Evolutionary conservation across 768 basidiomycete species (phyloP).

Genomic region (Strobilomyces confusus): DNA sequence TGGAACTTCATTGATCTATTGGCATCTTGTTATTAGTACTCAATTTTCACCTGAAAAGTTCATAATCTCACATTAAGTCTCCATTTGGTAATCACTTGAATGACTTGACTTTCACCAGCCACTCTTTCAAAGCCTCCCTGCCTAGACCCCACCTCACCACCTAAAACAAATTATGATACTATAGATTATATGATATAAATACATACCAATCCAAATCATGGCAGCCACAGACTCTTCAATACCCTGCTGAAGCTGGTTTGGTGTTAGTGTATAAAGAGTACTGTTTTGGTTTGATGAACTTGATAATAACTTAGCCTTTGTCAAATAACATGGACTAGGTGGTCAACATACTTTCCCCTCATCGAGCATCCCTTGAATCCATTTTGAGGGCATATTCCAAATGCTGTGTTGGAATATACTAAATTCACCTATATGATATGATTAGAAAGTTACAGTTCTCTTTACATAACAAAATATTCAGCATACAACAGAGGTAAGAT

Average conservation of each 20-base stretch:
- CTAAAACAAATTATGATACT: neutral
- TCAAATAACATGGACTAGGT: too few relatives aligned
- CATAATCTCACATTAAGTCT: conserved; percentile 12
- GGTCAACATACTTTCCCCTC: too few relatives aligned
- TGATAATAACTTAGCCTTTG: neutral
- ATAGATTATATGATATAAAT: too few relatives aligned
- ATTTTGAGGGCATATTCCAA: too few relatives aligned
- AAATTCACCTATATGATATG: too few relatives aligned
- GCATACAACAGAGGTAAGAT: neutral
- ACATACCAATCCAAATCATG: conserved; percentile 11
- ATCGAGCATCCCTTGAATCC: too few relatives aligned
- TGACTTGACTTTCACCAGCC: conserved; percentile 1
- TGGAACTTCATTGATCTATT: conserved; percentile 15
- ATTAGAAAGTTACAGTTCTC: too few relatives aligned
- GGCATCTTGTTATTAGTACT: neutral
- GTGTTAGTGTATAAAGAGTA: neutral
- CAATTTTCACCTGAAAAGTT: too few relatives aligned
- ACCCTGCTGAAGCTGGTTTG: neutral
- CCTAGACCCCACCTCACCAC: conserved; percentile 5
- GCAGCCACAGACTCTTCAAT: conserved; percentile 4
- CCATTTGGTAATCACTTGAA: conserved; percentile 5
- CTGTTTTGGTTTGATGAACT: neutral
- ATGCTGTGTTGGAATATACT: too few relatives aligned
- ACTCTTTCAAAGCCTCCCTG: conserved; percentile 9
- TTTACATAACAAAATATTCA: too few relatives aligned